These are phyloP conservation scores for Eremothecium coryli DNA, from an alignment of 1,139 yeast genomes.

Conservation along the genomic window DNA sequence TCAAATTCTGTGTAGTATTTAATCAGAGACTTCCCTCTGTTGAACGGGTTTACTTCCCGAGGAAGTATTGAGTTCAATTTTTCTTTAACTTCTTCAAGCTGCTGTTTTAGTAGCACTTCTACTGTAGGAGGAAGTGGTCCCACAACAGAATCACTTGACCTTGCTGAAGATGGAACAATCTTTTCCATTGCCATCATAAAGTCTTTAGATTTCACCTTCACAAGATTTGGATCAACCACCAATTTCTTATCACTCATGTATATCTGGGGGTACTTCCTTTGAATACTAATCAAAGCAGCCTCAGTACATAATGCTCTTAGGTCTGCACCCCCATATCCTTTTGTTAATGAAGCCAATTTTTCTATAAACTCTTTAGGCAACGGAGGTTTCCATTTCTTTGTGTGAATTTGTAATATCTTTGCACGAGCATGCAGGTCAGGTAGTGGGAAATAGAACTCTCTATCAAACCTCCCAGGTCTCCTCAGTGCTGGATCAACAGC, in stretches of 20 bases:
- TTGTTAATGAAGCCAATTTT: conserved; percentile 70
- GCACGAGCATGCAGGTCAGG: conserved; percentile 78
- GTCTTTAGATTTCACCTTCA: conserved; percentile 75
- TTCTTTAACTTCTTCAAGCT: conserved; percentile 39
- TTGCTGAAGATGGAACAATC: conserved; percentile 85
- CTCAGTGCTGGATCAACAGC: conserved; percentile 95
- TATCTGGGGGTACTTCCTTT: conserved; percentile 88
- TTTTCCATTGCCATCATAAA: conserved; percentile 80
- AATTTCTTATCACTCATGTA: conserved; percentile 70
- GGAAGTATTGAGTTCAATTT: conserved; percentile 59
- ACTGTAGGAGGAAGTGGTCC: conserved; percentile 73
- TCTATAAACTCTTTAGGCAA: conserved; percentile 48
- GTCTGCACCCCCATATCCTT: conserved; percentile 98
- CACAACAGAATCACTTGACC: conserved; percentile 68
- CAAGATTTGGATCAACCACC: conserved; percentile 58
- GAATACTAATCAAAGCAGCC: conserved; percentile 87
- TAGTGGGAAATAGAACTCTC: conserved; percentile 91
- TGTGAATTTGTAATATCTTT: conserved; percentile 74
- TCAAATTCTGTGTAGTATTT: conserved; percentile 29
- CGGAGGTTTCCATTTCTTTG: conserved; percentile 81
- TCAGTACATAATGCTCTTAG: conserved; percentile 90
- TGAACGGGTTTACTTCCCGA: conserved; percentile 28
- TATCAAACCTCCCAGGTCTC: conserved; percentile 94
- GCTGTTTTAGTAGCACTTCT: conserved; percentile 47
- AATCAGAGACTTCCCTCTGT: conserved; percentile 27